Conservation (phyloP, 352 stramenopile species). For the Pelagophyceae sp. region DNA sequence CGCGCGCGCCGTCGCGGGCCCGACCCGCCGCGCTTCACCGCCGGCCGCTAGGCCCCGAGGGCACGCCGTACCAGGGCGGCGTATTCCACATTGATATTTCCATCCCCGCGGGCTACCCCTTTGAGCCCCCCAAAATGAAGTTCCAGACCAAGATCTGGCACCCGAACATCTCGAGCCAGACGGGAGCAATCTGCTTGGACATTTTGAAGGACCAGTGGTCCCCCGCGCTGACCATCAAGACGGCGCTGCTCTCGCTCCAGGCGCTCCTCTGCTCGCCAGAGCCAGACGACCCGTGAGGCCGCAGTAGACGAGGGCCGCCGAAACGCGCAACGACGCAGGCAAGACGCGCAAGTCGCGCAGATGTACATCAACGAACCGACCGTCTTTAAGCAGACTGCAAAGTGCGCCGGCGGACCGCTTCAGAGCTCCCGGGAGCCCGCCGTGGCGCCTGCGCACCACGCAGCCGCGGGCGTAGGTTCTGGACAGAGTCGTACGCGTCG, state of each 20-base stretch:
- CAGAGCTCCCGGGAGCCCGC: too few species aligned
- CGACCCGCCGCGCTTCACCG: slow-evolving; percentile 32
- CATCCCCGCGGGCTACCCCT: slow-evolving; percentile 86
- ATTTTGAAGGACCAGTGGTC: slow-evolving; percentile 95
- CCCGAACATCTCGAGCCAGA: slow-evolving; percentile 93
- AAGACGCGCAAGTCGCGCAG: slow-evolving; percentile 86
- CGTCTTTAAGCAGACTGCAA: slow-evolving; percentile 82
- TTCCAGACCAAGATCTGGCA: slow-evolving; percentile 92
- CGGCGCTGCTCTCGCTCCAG: slow-evolving; percentile 84
- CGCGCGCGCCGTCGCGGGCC: not conserved
- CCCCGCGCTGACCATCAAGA: slow-evolving; percentile 92
- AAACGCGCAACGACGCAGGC: too few species aligned
- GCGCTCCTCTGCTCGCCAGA: slow-evolving; percentile 86
- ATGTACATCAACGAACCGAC: slow-evolving; percentile 86
- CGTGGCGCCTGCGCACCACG: too few species aligned
- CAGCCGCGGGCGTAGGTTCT: too few species aligned
- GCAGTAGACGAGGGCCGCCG: too few species aligned
- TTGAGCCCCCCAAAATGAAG: slow-evolving; percentile 85
- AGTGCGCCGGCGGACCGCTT: too few species aligned
- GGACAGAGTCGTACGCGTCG: slow-evolving; percentile 84
- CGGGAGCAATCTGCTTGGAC: slow-evolving; percentile 91
- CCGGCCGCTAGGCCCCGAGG: slow-evolving; percentile 51
- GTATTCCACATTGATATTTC: slow-evolving; percentile 45
- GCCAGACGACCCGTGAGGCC: slow-evolving; percentile 61
- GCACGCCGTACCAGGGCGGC: slow-evolving; percentile 71